Evolutionary conservation across 2,329 filamentous ascomycete genomes (phyloP), one percentile per base, ranked within the genome.

Genomic region (Bimuria novae-zelandiae): DNA sequence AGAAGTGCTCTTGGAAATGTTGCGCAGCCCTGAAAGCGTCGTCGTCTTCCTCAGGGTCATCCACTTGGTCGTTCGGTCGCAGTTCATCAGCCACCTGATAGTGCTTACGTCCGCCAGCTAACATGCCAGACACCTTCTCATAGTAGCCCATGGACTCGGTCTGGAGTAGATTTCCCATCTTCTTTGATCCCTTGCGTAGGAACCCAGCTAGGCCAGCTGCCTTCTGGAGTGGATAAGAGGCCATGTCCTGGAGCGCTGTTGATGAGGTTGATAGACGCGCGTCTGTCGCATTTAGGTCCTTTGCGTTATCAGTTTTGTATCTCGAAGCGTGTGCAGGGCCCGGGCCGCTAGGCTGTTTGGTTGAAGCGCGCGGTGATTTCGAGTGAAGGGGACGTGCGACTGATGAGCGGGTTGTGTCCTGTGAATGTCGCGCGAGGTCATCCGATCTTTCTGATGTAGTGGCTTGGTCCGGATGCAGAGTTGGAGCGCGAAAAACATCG

Each of bases 61-160:
- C 76, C 2, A 80, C 75, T 49, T 77, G 77, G 56, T 95, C 90
- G 64, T 88, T 88, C 1, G 88, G 83, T 17, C 75, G 69, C 7
- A 84, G 78, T 8, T 87, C 80, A 12, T 90, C 85, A 19, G 82
- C 84, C 17, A 91, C 89, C 44, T 88, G 86, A 65, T 97, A 99
- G 73, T 97, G 93, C 65, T 88, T 92, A 63, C 88, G 87, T 11
- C 90, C 90, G 29, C 94, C 94, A 61, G 92, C 90, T 86, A 94
- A 94, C 89, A 97, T 97, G 32, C 92, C 93, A 0, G 93, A 96
- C 0, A 97, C 92, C 73, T 97, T 97, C 68, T 95, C 92, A 27
- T 96, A 88, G 69, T 97, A 97, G 1, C 91, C 92, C 87, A 96
- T 96, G 0, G 93, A 95, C 71, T 97, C 92, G 0, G 88, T 90